Conservation (phyloP, 495 filamentous ascomycete species). For the Tuber umbilicatum region DNA sequence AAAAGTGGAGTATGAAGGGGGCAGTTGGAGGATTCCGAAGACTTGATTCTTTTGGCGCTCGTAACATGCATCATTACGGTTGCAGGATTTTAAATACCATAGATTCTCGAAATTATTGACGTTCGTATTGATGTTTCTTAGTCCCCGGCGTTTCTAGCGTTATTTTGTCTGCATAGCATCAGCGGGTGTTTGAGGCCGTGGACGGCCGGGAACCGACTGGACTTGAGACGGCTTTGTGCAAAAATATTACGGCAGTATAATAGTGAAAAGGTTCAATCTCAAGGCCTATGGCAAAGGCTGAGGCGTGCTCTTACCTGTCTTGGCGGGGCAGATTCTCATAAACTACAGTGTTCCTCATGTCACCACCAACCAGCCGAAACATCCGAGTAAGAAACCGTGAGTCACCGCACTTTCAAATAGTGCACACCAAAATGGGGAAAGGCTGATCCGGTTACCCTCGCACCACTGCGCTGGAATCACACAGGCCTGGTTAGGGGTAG, state of each 20-base stretch:
- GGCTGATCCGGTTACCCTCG: not conserved
- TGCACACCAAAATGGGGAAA: not conserved
- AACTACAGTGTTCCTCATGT: not conserved
- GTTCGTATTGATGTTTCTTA: not conserved
- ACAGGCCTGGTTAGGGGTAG: no score
- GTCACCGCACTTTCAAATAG: not conserved
- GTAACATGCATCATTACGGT: not conserved
- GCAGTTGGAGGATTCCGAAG: constrained; percentile 32
- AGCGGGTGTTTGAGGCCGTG: not conserved
- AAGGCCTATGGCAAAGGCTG: not conserved
- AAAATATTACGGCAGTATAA: not conserved
- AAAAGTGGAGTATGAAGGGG: constrained; percentile 27
- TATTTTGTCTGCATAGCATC: not conserved
- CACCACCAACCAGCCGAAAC: not conserved
- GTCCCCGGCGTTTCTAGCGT: not conserved
- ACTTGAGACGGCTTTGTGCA: not conserved
- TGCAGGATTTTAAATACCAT: not conserved
- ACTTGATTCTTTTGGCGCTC: not conserved
- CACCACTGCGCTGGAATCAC: not conserved
- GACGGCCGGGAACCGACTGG: not conserved
- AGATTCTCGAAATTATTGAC: not conserved
- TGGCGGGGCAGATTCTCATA: not conserved
- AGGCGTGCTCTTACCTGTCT: not conserved
- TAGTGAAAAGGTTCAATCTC: not conserved
- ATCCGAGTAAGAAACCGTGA: not conserved